Evolutionary conservation across 768 basidiomycete species (phyloP).

Genomic region (Xanthoconium purpureum): DNA sequence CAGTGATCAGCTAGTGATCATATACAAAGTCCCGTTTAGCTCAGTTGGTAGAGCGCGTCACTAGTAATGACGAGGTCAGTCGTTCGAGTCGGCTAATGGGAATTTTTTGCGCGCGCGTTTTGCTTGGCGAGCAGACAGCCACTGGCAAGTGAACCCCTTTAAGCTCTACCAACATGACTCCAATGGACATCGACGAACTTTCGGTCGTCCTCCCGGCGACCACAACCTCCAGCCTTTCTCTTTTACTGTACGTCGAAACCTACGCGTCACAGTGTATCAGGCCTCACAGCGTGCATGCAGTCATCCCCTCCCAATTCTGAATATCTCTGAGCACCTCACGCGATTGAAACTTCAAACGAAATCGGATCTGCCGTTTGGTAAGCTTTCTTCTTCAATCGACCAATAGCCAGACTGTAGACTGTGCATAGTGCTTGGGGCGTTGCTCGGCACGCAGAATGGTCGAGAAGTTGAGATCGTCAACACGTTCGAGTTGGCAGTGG

Average conservation of each 20-base stretch:
- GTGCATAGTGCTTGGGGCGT: slow-evolving; percentile 80
- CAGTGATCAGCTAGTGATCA: background rate
- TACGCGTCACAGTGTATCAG: background rate
- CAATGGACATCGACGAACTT: slow-evolving; percentile 78
- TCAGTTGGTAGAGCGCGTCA: slow-evolving; percentile 52
- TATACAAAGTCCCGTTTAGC: slow-evolving; percentile 33
- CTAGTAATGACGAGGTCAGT: slow-evolving; percentile 47
- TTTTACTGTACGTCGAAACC: slow-evolving; percentile 58
- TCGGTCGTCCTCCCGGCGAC: slow-evolving; percentile 72
- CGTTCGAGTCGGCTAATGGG: slow-evolving; percentile 42
- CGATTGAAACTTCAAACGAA: slow-evolving; percentile 75
- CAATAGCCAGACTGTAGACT: background rate
- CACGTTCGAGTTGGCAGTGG: slow-evolving; percentile 81
- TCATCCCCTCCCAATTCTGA: slow-evolving; percentile 94
- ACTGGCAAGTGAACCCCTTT: background rate
- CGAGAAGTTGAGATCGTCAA: slow-evolving; percentile 97
- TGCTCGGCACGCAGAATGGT: slow-evolving; percentile 91
- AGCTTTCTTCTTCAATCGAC: slow-evolving; percentile 15
- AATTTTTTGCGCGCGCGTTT: slow-evolving; percentile 19
- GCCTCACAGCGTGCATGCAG: slow-evolving; percentile 42
- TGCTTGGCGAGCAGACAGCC: background rate
- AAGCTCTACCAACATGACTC: slow-evolving; percentile 35
- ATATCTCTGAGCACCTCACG: slow-evolving; percentile 94
- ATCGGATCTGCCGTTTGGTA: slow-evolving; percentile 62
- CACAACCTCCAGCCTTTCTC: slow-evolving; percentile 68